Evolutionary conservation across 2,329 filamentous ascomycete species (phyloP), one percentile per base, ranked within the genome.

Genomic region (Phialemonium atrogriseum): DNA sequence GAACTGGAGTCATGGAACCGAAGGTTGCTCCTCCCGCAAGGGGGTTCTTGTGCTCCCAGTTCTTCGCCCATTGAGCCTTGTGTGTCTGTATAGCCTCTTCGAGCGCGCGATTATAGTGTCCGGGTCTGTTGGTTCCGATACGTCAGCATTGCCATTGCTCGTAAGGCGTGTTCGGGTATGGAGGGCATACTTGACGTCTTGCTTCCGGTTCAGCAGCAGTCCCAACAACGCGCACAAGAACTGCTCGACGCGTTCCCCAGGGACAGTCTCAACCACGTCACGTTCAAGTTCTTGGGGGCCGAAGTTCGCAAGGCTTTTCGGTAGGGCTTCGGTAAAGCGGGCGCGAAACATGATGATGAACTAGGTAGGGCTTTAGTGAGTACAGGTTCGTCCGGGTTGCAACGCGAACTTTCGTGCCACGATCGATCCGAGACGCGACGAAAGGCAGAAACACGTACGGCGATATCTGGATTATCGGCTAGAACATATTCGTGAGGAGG

Each of bases 321-420:
- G 82, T 45, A 98, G 91, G 38, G 77, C 82, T 38, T 94, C 87
- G 60, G 73, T 79, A 59, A 98, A 96, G 51, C 91, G 85, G 58
- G 84, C 83, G 56, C 89, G 79, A 62, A 96, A 98, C 85, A 94
- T 95, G 45, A 96, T 86, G 58, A 98, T 84, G 62, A 98, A 95
- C 86, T 95, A 24, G 5, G 49, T 39, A 45, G 4, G 3, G 16
- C 7, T 11, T 30, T 16, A 30, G 28, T 8, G 18, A 10, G 19
- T 30, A 41, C 42, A 34, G 37, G 36, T 39, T 34, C 36, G 38
- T 48, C 49, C 46, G 46, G 44, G 53, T 44, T 45, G 42, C 42
- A 20, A 68, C 70, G 70, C 68, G 67, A 68, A 54, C 48, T 52
- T 49, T 64, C 70, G 68, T 70, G 73, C 74, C 58, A 49, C 49